Base-by-base conservation (phyloP, 139 green algal species). In the Asterochloris sp. region DNA sequence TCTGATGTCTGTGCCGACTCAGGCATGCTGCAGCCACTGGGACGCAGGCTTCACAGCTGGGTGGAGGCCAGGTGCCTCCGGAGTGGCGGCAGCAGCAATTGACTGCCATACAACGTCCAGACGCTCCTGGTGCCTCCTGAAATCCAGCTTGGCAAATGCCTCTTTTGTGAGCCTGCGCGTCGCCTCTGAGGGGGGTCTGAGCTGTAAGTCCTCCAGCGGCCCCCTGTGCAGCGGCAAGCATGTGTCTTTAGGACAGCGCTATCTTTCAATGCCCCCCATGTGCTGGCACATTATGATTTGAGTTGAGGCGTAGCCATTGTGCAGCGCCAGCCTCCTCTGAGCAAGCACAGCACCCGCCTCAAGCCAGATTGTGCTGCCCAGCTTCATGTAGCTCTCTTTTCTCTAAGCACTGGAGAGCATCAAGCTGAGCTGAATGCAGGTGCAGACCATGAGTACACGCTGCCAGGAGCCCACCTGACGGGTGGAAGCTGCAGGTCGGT, bases 401-500 rank as follows among this genome's bases (percentile, higher is more conserved):
- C n/a, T n/a, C n/a, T n/a, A 11, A 54, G n/a, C 28, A 13, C 27
- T 68, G 15, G 9, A 13, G 16, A 13, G 27, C 14, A 16, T 17
- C 67, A 24, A 62, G 17, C 12, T 14, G n/a, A n/a, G 19, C 28
- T 2, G 38, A 73, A n/a, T 9, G 8, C 23, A 28, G 23, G 13
- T 28, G 14, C 14, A 60, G 68, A 19, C 12, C 1, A 26, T 10
- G 1, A 74, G 62, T 68, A 6, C 38, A 2, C 38, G 38, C 38
- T 54, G 38, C 38, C 38, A 54, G 38, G 38, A 54, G 38, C 38
- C 38, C 54, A 76, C 24, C 87, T 79, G 17, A 93, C 60, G 17
- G 88, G 81, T 14, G 91, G 91, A 8, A 87, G 47, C 62, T 91
- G 83, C 27, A 94, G 74, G n/a, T 84, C 78, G 12, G 85, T 91